Evolutionary conservation across 768 basidiomycete species (phyloP).

Genomic region (Tremella mesenterica): DNA sequence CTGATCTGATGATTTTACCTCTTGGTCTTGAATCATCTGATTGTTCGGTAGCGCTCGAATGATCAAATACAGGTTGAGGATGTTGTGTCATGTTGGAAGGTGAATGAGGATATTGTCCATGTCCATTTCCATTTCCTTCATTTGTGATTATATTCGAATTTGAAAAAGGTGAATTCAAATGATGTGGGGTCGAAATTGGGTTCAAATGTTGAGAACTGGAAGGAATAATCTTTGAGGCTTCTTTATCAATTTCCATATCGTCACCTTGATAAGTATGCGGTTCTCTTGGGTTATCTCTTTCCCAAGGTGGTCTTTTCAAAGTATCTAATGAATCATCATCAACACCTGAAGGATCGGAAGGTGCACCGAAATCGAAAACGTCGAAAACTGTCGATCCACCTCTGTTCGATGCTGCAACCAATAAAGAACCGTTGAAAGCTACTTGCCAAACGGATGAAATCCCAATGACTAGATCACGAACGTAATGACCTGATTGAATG

Average conservation of each 20-base stretch:
- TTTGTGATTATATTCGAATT: background rate
- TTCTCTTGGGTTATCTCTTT: constrained; percentile 15
- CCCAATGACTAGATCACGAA: constrained; percentile 78
- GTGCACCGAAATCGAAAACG: constrained; percentile 38
- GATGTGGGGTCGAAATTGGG: background rate
- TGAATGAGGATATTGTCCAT: too few species aligned
- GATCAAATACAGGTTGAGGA: background rate
- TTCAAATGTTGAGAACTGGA: too few species aligned
- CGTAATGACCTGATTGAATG: constrained; percentile 71
- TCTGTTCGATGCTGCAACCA: constrained; percentile 65
- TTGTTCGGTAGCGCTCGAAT: background rate
- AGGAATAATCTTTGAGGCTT: too few species aligned
- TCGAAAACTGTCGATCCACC: constrained; percentile 45
- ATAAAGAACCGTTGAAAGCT: constrained; percentile 85
- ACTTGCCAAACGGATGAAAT: constrained; percentile 98
- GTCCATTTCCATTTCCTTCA: background rate
- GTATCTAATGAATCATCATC: constrained; percentile 28
- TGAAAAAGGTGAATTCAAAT: background rate
- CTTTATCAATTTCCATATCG: constrained; percentile 6
- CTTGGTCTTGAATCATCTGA: background rate
- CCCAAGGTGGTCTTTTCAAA: constrained; percentile 21
- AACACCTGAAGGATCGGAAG: constrained; percentile 12
- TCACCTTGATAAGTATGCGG: constrained; percentile 19
- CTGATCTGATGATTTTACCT: too few species aligned
- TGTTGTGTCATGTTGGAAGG: too few species aligned